Evolutionary conservation across 257 asterid species (phyloP).

Genomic region (Coffea canephora): DNA sequence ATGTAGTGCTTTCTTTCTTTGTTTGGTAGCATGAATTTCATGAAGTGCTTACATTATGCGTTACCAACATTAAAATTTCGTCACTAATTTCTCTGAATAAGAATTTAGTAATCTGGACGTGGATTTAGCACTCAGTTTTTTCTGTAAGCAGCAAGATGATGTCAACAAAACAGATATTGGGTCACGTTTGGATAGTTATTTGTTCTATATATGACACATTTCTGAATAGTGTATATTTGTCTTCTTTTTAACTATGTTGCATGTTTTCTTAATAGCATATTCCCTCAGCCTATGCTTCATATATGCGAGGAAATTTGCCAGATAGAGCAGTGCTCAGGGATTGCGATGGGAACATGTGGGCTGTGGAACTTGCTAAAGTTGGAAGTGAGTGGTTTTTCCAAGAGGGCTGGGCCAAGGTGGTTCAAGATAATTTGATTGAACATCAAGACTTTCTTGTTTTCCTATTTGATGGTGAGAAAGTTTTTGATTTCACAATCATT

Average conservation of each 20-base stretch:
- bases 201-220: background rate
- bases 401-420: conserved; percentile 29
- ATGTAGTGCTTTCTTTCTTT: background rate
- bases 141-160: background rate
- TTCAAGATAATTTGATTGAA: conserved; percentile 15
- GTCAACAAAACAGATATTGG: background rate
- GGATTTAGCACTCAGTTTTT: background rate
- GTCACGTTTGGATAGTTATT: background rate
- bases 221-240: background rate
- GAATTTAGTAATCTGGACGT: background rate
- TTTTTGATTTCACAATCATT: conserved; percentile 16
- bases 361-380: conserved; percentile 7
- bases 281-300: background rate
- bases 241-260: background rate
- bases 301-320: background rate
- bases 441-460: conserved; percentile 2
- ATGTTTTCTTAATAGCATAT: background rate
- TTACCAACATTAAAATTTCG: background rate
- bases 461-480: background rate
- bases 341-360: conserved; percentile 8
- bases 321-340: conserved; percentile 22
- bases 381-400: conserved; percentile 15
- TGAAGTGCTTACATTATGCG: background rate
- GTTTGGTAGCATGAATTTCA: background rate
- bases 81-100: background rate